phyloP scores from a whole-genome alignment of 192 early-diverging fungal species.

The Podila minutissima region DNA sequence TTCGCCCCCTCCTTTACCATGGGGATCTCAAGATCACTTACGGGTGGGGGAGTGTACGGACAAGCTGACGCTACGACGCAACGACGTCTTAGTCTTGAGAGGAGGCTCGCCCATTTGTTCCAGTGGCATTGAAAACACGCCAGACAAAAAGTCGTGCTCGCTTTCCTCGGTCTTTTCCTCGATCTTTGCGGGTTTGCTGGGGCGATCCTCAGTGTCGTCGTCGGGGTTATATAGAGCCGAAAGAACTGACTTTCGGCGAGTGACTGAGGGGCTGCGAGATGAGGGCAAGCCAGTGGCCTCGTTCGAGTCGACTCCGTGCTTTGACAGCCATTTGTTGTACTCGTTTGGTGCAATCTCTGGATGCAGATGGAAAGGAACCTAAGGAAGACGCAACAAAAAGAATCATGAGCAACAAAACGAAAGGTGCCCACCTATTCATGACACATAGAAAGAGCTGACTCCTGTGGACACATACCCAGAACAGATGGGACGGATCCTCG shows the following conservation, averaged over 20 bases:
- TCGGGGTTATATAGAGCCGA: conserved; percentile 54
- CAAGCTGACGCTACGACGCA: conserved; percentile 43
- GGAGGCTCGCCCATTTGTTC: conserved; percentile 37
- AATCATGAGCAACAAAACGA: neutral
- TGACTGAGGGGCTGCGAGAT: conserved; percentile 28
- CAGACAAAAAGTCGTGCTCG: conserved; percentile 23
- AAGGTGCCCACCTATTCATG: neutral
- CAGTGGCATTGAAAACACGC: conserved; percentile 23
- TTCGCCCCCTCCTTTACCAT: too few species aligned
- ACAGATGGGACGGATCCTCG: conserved; percentile 52
- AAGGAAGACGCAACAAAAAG: neutral
- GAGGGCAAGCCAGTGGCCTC: conserved; percentile 24
- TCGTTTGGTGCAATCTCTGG: conserved; percentile 60
- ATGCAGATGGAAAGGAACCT: conserved; percentile 57
- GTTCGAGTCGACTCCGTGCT: conserved; percentile 38
- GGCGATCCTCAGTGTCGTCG: conserved; percentile 38
- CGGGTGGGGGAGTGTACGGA: conserved; percentile 37
- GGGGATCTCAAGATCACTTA: conserved; percentile 3
- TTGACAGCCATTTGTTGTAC: conserved; percentile 54
- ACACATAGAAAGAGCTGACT: neutral
- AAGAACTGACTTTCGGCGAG: conserved; percentile 50
- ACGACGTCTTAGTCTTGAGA: conserved; percentile 32
- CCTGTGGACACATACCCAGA: conserved; percentile 39
- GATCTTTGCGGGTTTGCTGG: conserved; percentile 22
- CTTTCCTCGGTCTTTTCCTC: neutral